phyloP scores from a whole-genome alignment of 441 rosid genomes.

The Jatropha podagrica region DNA sequence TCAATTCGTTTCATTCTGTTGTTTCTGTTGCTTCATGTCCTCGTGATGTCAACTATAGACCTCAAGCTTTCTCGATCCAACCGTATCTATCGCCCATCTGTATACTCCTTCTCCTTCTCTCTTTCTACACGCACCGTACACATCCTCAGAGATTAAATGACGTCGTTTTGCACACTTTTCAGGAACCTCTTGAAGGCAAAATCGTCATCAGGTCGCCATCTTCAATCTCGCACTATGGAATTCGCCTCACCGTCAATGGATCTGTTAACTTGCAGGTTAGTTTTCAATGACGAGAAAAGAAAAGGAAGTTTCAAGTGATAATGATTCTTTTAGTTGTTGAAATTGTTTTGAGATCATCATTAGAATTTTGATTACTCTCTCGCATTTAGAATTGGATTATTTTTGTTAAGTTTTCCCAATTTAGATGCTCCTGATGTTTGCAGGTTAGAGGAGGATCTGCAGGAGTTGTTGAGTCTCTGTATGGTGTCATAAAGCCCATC shows the following conservation, averaged over 20 bases:
- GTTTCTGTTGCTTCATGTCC: neutral
- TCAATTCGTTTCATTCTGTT: too few species aligned
- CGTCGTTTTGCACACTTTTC: neutral
- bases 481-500: slow-evolving; percentile 80
- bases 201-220: slow-evolving; percentile 57
- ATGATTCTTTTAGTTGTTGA: neutral
- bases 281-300: neutral
- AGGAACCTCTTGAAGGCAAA: slow-evolving; percentile 73
- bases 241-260: slow-evolving; percentile 65
- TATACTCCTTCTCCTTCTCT: slow-evolving; percentile 27
- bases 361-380: neutral
- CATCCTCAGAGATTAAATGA: neutral
- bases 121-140: neutral
- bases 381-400: neutral
- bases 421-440: slow-evolving; percentile 2
- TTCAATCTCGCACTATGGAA: slow-evolving; percentile 62
- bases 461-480: slow-evolving; percentile 76
- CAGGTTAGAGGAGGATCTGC: slow-evolving; percentile 93
- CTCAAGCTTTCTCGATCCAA: slow-evolving; percentile 61
- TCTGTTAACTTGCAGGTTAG: slow-evolving; percentile 73
- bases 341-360: neutral
- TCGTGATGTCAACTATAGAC: slow-evolving; percentile 37
- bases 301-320: neutral
- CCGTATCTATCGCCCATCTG: slow-evolving; percentile 78
- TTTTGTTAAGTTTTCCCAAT: neutral